Evolutionary conservation across 495 filamentous ascomycete species (phyloP), one percentile per base, ranked within the genome.

Genomic region (Aspergillus sclerotioniger): DNA sequence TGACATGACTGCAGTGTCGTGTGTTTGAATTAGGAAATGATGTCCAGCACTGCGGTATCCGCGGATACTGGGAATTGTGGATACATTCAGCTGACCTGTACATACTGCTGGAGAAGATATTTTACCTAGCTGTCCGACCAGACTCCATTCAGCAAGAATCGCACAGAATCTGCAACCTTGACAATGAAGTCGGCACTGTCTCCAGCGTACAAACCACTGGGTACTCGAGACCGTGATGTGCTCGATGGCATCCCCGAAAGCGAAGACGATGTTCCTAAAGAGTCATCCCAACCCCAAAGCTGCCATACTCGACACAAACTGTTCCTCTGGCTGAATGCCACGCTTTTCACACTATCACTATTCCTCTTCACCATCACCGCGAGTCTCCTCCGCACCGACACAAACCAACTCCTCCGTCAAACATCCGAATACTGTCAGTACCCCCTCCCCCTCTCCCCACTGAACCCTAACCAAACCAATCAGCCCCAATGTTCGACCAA

Each of bases 381-480:
- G 19, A 25, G 45, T 17, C 3, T 47, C 17, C 5, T 47, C 7
- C 16, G 45, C 45, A 21, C 7, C 17, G 45, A 25, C 12, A 19
- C 4, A 1, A 47, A 47, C 45, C 17, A 47, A 9, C 19, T 47
- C 1, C 13, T 47, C 6, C 45, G 45, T 1, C 1, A 47, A 19
- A 47, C 45, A 6, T 47, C 45, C 7, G 45, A 47, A 47, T 47
- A 47, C 45, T 47, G 45, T 47, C n/a, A 47, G 45, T 10, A n/a
- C n/a, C 19, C n/a, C 3, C 25, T 8, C 41, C 15, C n/a, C 7
- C 7, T 19, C 7, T 8, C 2, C 6, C 41, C 41, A 7, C 41
- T n/a, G 2, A 8, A 17, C 6, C 6, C 41, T 45, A 45, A 45
- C n/a, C 12, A 8, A 15, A 9, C 9, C 6, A n/a, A n/a, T n/a